A percentile compares a stretch with the other conserved stretches of the same genome.
Evolutionary conservation across 305 asterid genomes (phyloP).

Genomic region (Rubia balearica): DNA sequence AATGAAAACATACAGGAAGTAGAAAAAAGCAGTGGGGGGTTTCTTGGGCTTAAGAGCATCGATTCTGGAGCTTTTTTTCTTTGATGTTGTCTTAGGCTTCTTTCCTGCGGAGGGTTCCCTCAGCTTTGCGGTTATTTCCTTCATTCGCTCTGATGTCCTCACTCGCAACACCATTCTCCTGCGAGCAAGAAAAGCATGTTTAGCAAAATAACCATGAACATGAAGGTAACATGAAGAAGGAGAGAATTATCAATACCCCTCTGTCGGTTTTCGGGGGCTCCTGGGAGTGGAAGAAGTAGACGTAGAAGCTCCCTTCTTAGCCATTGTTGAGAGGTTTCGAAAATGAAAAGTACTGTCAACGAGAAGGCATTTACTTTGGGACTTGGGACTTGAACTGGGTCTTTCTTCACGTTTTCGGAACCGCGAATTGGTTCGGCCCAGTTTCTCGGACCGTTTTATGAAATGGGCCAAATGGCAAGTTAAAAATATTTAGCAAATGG

Average conservation of each 20-base stretch:
- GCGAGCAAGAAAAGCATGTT: conserved; percentile 9
- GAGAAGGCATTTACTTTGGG: background rate
- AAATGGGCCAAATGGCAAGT: no score
- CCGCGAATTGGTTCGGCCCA: no score
- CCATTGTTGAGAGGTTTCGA: conserved; percentile 24
- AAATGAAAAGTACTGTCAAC: no score
- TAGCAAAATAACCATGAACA: background rate
- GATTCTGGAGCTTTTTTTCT: conserved; percentile 38
- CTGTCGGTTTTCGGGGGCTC: conserved; percentile 13
- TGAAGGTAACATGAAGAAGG: background rate
- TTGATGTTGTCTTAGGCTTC: conserved; percentile 34
- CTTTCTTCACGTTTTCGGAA: no score
- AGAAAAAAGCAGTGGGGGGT: conserved; percentile 98
- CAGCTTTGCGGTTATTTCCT: conserved; percentile 18
- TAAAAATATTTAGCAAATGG: no score
- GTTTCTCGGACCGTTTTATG: no score
- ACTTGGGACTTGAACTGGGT: background rate
- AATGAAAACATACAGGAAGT: conserved; percentile 46
- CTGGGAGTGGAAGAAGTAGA: conserved; percentile 33
- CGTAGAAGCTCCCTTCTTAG: conserved; percentile 34
- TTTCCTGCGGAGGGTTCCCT: conserved; percentile 19
- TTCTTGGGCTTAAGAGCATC: conserved; percentile 80
- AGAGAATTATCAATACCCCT: conserved; percentile 29
- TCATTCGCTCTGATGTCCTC: conserved; percentile 30
- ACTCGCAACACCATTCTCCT: conserved; percentile 43